Percentiles rank a stretch among this genome's conserved stretches.
phyloP scores from a whole-genome alignment of 176 grass and related monocot species.

The Zoysia japonica region DNA sequence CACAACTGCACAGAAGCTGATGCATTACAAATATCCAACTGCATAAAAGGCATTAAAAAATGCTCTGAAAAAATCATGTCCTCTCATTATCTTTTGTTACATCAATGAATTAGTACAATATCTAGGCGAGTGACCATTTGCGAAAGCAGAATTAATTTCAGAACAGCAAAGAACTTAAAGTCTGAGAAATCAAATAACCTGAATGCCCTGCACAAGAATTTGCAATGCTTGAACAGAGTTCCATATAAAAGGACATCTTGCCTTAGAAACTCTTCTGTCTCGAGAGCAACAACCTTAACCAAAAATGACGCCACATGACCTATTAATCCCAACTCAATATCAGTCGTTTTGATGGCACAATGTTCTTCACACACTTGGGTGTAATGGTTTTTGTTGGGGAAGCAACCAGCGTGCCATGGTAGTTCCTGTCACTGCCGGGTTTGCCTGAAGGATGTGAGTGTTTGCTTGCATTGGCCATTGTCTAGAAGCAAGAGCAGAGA shows the following conservation, averaged over 20 bases:
- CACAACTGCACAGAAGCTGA: neutral
- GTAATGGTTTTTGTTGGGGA: conserved; percentile 53
- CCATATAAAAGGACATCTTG: conserved; percentile 85
- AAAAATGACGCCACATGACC: conserved; percentile 65
- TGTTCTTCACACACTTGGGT: conserved; percentile 50
- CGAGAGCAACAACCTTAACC: conserved; percentile 70
- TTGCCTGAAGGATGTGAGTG: conserved; percentile 44
- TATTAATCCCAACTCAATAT: conserved; percentile 45
- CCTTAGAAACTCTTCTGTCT: conserved; percentile 74
- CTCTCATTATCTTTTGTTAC: conserved; percentile 10
- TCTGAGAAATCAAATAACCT: conserved; percentile 50
- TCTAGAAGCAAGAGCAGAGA: conserved; percentile 8
- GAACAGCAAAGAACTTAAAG: conserved; percentile 14
- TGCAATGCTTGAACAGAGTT: conserved; percentile 84
- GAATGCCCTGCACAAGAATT: conserved; percentile 77
- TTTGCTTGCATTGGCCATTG: conserved; percentile 59
- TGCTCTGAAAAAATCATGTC: neutral
- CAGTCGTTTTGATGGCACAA: conserved; percentile 49
- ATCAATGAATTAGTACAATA: conserved; percentile 21
- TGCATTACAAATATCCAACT: no score
- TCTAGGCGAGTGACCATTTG: neutral
- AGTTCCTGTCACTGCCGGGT: conserved; percentile 48
- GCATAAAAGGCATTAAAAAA: no score
- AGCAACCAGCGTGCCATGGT: conserved; percentile 45
- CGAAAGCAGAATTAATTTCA: conserved; percentile 5